Base-by-base conservation (phyloP, 805 yeast species). In the Metschnikowia matae region DNA sequence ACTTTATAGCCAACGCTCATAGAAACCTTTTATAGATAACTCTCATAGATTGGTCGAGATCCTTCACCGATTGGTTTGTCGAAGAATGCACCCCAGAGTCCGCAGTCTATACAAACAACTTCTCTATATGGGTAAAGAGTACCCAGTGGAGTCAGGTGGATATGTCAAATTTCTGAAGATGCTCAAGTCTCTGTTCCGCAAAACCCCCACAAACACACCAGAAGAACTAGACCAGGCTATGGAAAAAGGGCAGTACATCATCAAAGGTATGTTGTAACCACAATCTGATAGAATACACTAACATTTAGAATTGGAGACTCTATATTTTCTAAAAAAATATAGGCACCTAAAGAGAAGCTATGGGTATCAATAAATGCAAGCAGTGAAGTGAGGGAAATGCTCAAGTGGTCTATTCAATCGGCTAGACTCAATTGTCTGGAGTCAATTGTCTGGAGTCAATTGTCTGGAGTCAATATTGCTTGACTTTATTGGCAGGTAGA, bases 281-380 rank as follows among this genome's bases (percentile, higher is more conserved):
- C 11, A 17, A 10, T 32, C 4, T 14, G 23, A 15, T 20, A 11
- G 31, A 14, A 14, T 15, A 17, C 18, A 53, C 55, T 52, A 54
- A 55, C 51, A 26, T 14, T 29, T 54, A 60, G 74, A 70, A 47
- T 56, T 70, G 55, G 71, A 68, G 48, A 60, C 66, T 6, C 57
- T 70, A 40, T 70, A 68, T 51, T 68, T 64, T 44, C 60, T 70
- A 17, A 54, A 56, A 21, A 50, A 64, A 40, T 70, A 70, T 49
- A 53, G 74, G 34, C 58, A 68, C 42, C 54, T 70, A 45, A 68
- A 67, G 53, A 62, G 72, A 35, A 71, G 57, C 73, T 81, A 54
- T 61, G 32, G 44, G 34, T 26, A 45, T 11, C 29, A 26, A 26
- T 26, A 26, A 26, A 26, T 26, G 29, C 29, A 26, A 8, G 29